A percentile compares a stretch with the other conserved stretches of the same genome.
Evolutionary conservation across 306 rosid genomes (phyloP).

Genomic region (Castanea crenata): DNA sequence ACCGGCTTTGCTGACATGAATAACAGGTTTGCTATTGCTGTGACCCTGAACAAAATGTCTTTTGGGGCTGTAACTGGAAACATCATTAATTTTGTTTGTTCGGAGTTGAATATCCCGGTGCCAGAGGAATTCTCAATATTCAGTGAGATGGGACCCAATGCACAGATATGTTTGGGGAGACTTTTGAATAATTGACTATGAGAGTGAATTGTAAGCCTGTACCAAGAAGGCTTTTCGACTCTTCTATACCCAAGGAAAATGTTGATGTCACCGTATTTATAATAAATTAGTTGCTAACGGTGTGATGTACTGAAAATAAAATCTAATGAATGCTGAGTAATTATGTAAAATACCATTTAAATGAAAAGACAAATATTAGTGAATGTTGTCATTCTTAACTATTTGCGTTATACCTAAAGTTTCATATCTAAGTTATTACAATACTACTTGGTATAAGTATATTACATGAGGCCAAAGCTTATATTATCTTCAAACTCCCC

Average conservation of each 20-base stretch:
- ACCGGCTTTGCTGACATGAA: constrained; percentile 70
- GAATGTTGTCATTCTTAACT: too few species aligned
- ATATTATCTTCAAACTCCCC: too few species aligned
- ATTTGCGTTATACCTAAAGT: too few species aligned
- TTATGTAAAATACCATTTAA: too few species aligned
- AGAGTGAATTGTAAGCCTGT: constrained; percentile 8
- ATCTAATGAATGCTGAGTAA: too few species aligned
- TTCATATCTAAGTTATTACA: too few species aligned
- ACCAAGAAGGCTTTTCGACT: background rate
- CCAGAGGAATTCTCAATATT: constrained; percentile 58
- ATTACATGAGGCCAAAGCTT: too few species aligned
- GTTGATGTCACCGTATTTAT: background rate
- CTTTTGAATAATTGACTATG: constrained; percentile 67
- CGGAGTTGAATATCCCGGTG: constrained; percentile 81
- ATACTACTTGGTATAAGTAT: too few species aligned
- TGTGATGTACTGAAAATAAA: too few species aligned
- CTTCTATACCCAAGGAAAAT: background rate
- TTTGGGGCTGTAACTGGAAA: constrained; percentile 66
- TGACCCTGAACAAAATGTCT: constrained; percentile 85
- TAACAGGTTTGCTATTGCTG: constrained; percentile 73
- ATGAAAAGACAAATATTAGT: too few species aligned
- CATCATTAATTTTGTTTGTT: constrained; percentile 71
- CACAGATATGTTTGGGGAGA: constrained; percentile 23
- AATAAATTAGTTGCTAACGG: background rate
- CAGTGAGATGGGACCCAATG: constrained; percentile 26